Base-by-base conservation (phyloP, 1,284 basidiomycete species). In the Ceratobasidium sp. region DNA sequence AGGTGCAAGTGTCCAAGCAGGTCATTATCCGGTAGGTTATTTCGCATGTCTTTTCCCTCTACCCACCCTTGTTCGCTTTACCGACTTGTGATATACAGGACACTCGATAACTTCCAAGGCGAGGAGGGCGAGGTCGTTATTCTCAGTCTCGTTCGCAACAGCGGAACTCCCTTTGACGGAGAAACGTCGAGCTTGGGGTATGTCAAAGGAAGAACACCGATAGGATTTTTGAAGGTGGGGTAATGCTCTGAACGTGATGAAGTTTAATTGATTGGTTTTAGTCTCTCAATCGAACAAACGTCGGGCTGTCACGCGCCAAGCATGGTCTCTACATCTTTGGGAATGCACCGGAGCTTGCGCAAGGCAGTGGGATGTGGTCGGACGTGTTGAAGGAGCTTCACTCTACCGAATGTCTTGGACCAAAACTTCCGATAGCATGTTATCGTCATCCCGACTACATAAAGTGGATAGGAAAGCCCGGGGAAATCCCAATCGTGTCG, bases 261-360 rank as follows among this genome's bases (percentile, higher is more conserved):
- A 57, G 33, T 23, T 4, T 56, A n/a, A n/a, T n/a, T n/a, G n/a
- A n/a, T n/a, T n/a, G n/a, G n/a, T 67, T 42, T 8, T 52, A 75
- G 75, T 73, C 73, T 4, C 50, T 49, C 23, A 78, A 77, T 67
- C 74, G 78, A 2, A 73, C 71, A 25, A 80, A 82, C 60, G 89
- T 91, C 25, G 88, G 89, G 0, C 74, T 91, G n/a, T 90, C 89
- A 21, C 81, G 88, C 21, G 89, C 89, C 2, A 82, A 84, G 53
- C 82, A 91, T 70, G 89, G 89, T 2, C 77, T 91, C 13, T 90
- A 82, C 73, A 85, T 91, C 39, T 78, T 91, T 2, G 89, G 89
- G 13, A 89, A 91, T 69, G 82, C 85, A 0, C 73, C 77, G 0
- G 80, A 87, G 69, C 74, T 87, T 23, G 76, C 80, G 2, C 75